phyloP scores from a whole-genome alignment of 2,329 filamentous ascomycete genomes.

The Talaromyces albobiverticillius region DNA sequence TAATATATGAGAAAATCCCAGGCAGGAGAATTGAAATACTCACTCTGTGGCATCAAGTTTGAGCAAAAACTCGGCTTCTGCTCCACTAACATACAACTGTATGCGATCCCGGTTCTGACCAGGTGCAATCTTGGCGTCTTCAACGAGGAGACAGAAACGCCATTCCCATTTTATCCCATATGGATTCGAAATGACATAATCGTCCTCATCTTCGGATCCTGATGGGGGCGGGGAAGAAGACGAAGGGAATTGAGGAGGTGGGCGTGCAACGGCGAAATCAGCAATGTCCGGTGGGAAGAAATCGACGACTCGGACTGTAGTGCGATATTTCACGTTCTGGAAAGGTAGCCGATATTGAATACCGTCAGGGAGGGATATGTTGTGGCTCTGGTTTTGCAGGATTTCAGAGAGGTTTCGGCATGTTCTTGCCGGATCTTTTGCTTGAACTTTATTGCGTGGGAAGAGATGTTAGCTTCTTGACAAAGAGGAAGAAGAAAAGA shows the following conservation, averaged over 20 bases:
- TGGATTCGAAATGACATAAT: conserved; percentile 1
- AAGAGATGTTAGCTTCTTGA: conserved; percentile 12
- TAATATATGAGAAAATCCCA: not conserved
- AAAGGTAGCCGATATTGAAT: conserved; percentile 63
- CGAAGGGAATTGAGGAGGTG: conserved; percentile 52
- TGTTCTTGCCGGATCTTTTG: conserved; percentile 42
- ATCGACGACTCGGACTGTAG: conserved; percentile 74
- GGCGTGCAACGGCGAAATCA: conserved; percentile 62
- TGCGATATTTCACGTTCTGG: conserved; percentile 67
- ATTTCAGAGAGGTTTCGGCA: conserved; percentile 47
- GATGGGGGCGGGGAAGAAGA: conserved; percentile 42
- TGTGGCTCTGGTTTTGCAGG: conserved; percentile 44
- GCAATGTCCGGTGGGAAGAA: conserved; percentile 69
- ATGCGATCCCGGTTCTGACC: conserved; percentile 48
- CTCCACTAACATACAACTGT: conserved; percentile 66
- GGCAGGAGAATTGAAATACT: conserved; percentile 26
- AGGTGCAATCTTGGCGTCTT: conserved; percentile 57
- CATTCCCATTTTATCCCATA: conserved; percentile 65
- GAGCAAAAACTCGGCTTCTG: conserved; percentile 56
- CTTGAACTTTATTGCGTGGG: conserved; percentile 40
- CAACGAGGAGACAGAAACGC: conserved; percentile 75
- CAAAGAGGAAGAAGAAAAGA: not conserved
- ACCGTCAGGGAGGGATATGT: conserved; percentile 45
- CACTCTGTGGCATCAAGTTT: conserved; percentile 55
- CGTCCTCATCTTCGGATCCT: conserved; percentile 24